Base-by-base conservation (phyloP, 768 basidiomycete species). In the Russula olivacea region DNA sequence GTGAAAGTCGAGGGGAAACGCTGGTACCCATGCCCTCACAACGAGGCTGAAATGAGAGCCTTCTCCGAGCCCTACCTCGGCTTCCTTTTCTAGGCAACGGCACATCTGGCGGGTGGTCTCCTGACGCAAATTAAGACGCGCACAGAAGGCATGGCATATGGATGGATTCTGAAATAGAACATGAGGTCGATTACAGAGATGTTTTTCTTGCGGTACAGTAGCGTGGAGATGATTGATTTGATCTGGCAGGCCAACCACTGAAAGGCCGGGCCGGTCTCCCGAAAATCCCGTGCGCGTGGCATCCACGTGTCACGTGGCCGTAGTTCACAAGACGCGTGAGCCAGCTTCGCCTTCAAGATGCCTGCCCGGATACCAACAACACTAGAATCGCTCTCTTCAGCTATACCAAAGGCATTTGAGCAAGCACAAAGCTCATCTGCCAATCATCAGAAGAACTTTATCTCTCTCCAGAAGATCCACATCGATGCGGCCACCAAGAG, bases 381-480 rank as follows among this genome's bases (percentile, higher is more conserved):
- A 40, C 67, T 73, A 10, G 73, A 75, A 19, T 70, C 69, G 23
- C 68, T 75, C 45, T 53, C 72, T 12, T 63, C 68, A 2, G 69
- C 72, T 15, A 68, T 90, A 21, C 81, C 83, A 21, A 83, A 80
- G 38, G 89, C 93, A 49, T 91, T 95, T 65, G 84, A 89, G 32
- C 89, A 96, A 74, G 89, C 80, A 0, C 91, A 94, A 72, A 76
- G 72, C 8, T 83, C 87, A 0, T 73, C 79, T 15, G 85, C 89
- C 10, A 93, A 91, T 72, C 94, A 98, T 73, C 85, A 87, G 65
- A 97, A 97, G 79, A 96, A 97, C 74, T 77, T 87, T 55, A 86
- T 92, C 47, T 84, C 85, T 0, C 81, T 97, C 3, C 79, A 91
- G 77, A 92, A 92, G 72, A 74, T 95, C 47, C 92, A 95, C 61